Base-by-base conservation (phyloP, 2,329 filamentous ascomycete species). In the Botryotinia narcissicola region DNA sequence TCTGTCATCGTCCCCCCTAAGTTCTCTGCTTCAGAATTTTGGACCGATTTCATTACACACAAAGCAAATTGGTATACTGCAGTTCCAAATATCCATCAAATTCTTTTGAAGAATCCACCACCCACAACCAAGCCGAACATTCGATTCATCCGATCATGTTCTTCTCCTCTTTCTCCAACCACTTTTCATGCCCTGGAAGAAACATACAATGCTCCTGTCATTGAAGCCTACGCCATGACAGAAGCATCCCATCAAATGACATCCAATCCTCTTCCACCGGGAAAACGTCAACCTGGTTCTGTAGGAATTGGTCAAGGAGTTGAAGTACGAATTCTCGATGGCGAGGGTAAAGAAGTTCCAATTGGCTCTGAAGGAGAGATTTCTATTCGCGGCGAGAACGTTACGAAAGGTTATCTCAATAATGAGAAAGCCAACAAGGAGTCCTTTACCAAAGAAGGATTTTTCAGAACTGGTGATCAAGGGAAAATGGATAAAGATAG, bases 151-250 rank as follows among this genome's bases (percentile, higher is more conserved):
- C 89, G 94, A 77, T 96, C 93, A 22, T 97, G 94, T 84, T 95
- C 93, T 18, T 94, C 92, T 32, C 93, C 93, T 0, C 86, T 97
- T 22, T 93, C 92, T 3, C 94, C 94, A 0, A 94, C 93, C 75
- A 90, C 90, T 69, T 95, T 96, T 84, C 87, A 93, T 75, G 91
- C 93, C 78, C 87, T 97, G 8, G 93, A 97, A 80, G 87, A 89
- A 78, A 87, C 89, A 0, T 93, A 94, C 81, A 86, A 89, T 69
- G 93, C 94, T 0, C 93, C 94, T 0, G 94, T 97, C 0, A 87
- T 97, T 29, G 94, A 97, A 84, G 94, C 94, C 16, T 97, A 97
- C 79, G 94, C 94, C 77, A 97, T 97, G 94, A 97, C 94, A 59
- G 94, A 97, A 84, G 94, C 93, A 10, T 90, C 94, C 7, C 92